A percentile compares a stretch with the other conserved stretches of the same genome.
Conservation (phyloP, 768 basidiomycete species). For the Candolleomyces eurysporus region DNA sequence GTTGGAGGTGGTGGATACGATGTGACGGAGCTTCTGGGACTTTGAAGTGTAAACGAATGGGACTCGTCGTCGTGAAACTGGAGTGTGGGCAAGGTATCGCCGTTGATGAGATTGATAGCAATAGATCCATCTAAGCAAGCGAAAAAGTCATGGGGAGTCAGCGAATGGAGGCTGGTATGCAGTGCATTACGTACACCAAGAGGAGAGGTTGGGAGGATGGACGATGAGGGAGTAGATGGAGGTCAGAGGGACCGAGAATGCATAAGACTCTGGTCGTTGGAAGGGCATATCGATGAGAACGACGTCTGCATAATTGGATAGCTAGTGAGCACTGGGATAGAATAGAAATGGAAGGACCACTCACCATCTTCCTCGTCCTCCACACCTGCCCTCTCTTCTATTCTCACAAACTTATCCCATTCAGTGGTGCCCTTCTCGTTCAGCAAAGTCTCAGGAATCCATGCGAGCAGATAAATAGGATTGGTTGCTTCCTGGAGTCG, state of each 20-base stretch:
- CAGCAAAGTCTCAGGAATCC: slow-evolving; percentile 88
- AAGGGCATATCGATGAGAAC: slow-evolving; percentile 84
- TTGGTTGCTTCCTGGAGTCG: slow-evolving; percentile 62
- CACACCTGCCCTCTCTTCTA: slow-evolving; percentile 61
- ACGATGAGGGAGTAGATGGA: slow-evolving; percentile 89
- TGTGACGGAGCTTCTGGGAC: slow-evolving; percentile 37
- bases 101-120: slow-evolving; percentile 84
- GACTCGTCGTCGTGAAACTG: slow-evolving; percentile 99
- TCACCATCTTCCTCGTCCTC: slow-evolving; percentile 76
- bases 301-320: slow-evolving; percentile 48
- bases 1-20: slow-evolving; percentile 66
- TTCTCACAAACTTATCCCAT: slow-evolving; percentile 87
- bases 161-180: slow-evolving; percentile 15
- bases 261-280: slow-evolving; percentile 85
- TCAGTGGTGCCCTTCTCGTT: slow-evolving; percentile 80
- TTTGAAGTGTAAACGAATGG: slow-evolving; percentile 65
- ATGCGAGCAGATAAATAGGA: slow-evolving; percentile 80
- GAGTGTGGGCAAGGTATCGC: slow-evolving; percentile 82
- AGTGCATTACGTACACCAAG: slow-evolving; percentile 60
- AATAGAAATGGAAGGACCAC: slow-evolving; percentile 18
- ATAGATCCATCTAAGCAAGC: slow-evolving; percentile 70
- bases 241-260: slow-evolving; percentile 90
- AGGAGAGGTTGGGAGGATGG: slow-evolving; percentile 78
- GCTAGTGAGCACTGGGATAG: slow-evolving; percentile 4
- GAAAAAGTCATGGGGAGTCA: slow-evolving; percentile 10